Evolutionary conservation across 352 stramenopile genomes (phyloP), one percentile per base, ranked within the genome.

Genomic region (Pythium phragmitis): DNA sequence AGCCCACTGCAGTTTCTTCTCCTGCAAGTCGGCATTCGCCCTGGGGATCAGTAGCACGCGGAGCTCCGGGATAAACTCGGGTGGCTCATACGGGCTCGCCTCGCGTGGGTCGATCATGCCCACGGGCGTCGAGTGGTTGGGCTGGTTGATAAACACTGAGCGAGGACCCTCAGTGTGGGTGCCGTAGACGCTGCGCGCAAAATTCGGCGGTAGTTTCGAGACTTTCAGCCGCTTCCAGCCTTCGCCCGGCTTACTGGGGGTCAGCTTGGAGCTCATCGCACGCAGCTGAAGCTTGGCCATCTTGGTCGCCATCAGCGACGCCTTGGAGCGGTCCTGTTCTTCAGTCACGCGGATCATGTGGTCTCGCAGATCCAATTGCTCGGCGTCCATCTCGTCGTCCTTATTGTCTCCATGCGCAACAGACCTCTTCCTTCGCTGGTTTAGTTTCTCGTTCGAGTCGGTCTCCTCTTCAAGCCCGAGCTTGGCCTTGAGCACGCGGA

Each of bases 151-250:
- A 42, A 87, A 90, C 17, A 58, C 66, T 13, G 81, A 88, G 11
- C 77, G 75, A n/a, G 81, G 81, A 0, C 75, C 75, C 39, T 88
- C 79, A 0, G 80, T 89, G 49, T 79, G 82, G 13, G 72, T 47
- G 7, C 46, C 57, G 46, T 91, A 91, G 58, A 89, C 82, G 19
- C 49, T 78, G 11, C 79, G 74, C 46, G 79, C 85, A 57, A 93
- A 93, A 57, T 79, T 79, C 8, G 60, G 69, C 0, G 85, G 80
- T 46, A 93, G 51, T 3, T 74, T 74, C 5, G 77, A 76, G 0
- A 65, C 68, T 60, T 89, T 87, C 2, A 93, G 73, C 1, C 85
- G 80, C 61, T 91, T 91, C 85, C 82, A 93, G 55, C 82, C 85
- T 64, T 90, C 77, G 6, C 82, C 82, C 3, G 69, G 80, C 7